Percentiles rank a stretch among this genome's conserved stretches.
Evolutionary conservation across 2,329 filamentous ascomycete species (phyloP).

Genomic region (Colletotrichum sp.): DNA sequence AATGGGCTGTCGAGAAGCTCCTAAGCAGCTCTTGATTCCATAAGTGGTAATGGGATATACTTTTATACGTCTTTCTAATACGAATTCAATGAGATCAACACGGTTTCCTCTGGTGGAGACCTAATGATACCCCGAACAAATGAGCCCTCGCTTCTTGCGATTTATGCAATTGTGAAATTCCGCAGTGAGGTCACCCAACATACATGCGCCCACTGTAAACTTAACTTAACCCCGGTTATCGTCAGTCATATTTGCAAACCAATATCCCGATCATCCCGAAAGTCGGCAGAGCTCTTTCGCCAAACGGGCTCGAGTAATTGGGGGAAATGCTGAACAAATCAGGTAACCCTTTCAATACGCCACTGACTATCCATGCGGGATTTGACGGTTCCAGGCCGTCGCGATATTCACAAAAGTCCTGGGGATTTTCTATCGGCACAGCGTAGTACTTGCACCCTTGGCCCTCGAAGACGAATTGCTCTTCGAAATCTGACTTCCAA

Average conservation of each 20-base stretch:
- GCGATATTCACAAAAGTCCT: background rate
- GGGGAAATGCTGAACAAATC: too few species aligned
- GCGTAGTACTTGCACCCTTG: background rate
- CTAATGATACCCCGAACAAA: background rate
- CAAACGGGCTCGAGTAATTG: too few species aligned
- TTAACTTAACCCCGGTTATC: background rate
- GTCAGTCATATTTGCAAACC: background rate
- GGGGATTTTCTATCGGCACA: background rate
- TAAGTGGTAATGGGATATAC: background rate
- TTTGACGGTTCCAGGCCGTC: background rate
- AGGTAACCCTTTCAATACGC: background rate
- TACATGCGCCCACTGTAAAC: background rate
- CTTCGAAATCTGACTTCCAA: background rate
- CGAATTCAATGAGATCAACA: background rate
- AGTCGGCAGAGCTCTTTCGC: background rate
- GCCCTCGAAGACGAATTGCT: background rate
- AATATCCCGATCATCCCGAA: accelerated
- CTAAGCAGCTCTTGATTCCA: constrained; percentile 52
- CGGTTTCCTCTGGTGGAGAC: background rate
- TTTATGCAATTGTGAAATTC: background rate
- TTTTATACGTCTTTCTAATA: background rate
- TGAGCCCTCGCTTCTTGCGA: background rate
- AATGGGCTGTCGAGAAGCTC: constrained; percentile 72
- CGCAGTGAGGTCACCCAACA: background rate
- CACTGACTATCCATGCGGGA: accelerated